Percentiles rank a stretch among this genome's conserved stretches.
phyloP scores from a whole-genome alignment of 2,329 filamentous ascomycete genomes.

The Pyrenochaeta sp. region DNA sequence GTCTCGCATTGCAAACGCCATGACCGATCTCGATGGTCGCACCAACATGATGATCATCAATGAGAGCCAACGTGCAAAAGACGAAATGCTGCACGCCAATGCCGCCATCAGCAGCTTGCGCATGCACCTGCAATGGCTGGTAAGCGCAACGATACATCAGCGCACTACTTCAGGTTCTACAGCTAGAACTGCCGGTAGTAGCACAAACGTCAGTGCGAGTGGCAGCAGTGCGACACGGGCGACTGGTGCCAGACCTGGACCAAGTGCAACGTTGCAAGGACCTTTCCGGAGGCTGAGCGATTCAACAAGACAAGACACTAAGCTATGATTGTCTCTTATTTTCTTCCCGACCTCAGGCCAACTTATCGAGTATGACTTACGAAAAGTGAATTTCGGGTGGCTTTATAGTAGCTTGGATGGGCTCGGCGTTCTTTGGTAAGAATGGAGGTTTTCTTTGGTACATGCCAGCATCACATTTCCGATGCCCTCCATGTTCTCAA shows the following conservation, averaged over 20 bases:
- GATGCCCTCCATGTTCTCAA: constrained; percentile 5
- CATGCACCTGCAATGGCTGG: constrained; percentile 70
- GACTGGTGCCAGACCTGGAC: constrained; percentile 27
- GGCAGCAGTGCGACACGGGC: constrained; percentile 37
- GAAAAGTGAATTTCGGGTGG: constrained; percentile 27
- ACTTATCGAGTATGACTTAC: constrained; percentile 21
- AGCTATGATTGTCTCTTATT: constrained; percentile 31
- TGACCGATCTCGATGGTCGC: constrained; percentile 68
- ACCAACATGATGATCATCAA: constrained; percentile 70
- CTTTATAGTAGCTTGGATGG: constrained; percentile 1
- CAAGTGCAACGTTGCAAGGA: constrained; percentile 33
- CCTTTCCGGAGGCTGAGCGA: constrained; percentile 47
- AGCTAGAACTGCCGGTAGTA: constrained; percentile 32
- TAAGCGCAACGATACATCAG: constrained; percentile 63
- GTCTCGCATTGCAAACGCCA: constrained; percentile 61
- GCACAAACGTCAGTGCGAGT: constrained; percentile 28
- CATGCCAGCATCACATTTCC: neutral
- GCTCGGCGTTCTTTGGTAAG: neutral
- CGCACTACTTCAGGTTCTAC: constrained; percentile 37
- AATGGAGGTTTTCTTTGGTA: neutral
- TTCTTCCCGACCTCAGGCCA: constrained; percentile 6
- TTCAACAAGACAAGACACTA: constrained; percentile 47
- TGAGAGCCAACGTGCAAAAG: constrained; percentile 67
- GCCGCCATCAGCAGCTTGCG: constrained; percentile 66
- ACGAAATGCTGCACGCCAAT: constrained; percentile 69